These are phyloP conservation scores for Zygoascus meyerae DNA, from an alignment of 1,139 yeast genomes.

Conservation along the genomic window DNA sequence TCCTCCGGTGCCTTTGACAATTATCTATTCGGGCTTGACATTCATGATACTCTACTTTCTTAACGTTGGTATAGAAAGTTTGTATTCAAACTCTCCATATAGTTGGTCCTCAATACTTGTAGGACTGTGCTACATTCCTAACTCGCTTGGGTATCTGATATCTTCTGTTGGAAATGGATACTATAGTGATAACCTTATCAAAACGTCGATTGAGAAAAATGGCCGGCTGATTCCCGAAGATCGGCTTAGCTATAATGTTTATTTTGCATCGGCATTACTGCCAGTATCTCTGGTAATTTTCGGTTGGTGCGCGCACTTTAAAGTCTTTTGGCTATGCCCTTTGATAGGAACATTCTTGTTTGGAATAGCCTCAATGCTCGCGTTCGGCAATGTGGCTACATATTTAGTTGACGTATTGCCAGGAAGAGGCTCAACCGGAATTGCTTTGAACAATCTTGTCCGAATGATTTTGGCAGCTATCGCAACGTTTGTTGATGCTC, in stretches of 20 bases:
- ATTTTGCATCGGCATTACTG: conserved; percentile 53
- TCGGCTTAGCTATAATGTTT: conserved; percentile 69
- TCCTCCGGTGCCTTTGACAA: conserved; percentile 69
- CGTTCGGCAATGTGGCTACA: conserved; percentile 75
- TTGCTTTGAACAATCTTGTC: conserved; percentile 71
- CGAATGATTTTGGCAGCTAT: conserved; percentile 70
- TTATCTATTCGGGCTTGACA: conserved; percentile 58
- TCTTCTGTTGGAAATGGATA: conserved; percentile 75
- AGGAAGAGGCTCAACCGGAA: conserved; percentile 85
- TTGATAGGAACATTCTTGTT: conserved; percentile 69
- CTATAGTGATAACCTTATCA: conserved; percentile 65
- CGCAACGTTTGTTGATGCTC: conserved; percentile 72
- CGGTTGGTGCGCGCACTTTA: conserved; percentile 73
- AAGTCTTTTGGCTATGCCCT: conserved; percentile 70
- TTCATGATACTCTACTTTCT: conserved; percentile 67
- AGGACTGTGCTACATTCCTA: conserved; percentile 78
- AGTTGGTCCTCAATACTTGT: conserved; percentile 57
- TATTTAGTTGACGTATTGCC: conserved; percentile 81
- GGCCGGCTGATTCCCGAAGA: conserved; percentile 75
- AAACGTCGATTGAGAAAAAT: conserved; percentile 47
- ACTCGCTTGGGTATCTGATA: conserved; percentile 67
- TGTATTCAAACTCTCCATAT: conserved; percentile 62
- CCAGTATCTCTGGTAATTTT: conserved; percentile 66
- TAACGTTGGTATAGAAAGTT: conserved; percentile 65
- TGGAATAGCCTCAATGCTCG: conserved; percentile 80